A percentile compares a stretch with the other conserved stretches of the same genome.
phyloP scores from a whole-genome alignment of 352 stramenopile genomes.

The Phytophthora sansomeana region DNA sequence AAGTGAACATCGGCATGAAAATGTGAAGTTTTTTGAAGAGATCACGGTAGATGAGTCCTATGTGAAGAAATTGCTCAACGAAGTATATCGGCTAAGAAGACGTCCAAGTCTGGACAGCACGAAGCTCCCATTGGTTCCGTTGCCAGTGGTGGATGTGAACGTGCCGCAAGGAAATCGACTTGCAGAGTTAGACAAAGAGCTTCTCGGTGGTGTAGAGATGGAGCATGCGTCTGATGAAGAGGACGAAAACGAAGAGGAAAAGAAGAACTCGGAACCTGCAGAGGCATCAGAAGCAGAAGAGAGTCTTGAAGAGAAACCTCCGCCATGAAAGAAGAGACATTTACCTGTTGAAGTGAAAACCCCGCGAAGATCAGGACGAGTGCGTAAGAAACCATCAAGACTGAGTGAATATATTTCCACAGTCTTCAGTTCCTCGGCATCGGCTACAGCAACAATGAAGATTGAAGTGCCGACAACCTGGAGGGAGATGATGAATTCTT shows the following conservation, averaged over 20 bases:
- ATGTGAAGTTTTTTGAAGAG: constrained; percentile 26
- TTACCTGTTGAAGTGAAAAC: constrained; percentile 19
- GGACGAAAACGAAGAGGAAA: too few relatives aligned
- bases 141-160: constrained; percentile 15
- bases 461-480: constrained; percentile 9
- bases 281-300: constrained; percentile 9
- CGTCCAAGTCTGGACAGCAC: constrained; percentile 4
- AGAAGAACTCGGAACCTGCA: not conserved
- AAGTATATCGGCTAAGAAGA: constrained; percentile 11
- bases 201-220: not conserved
- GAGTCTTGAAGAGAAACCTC: constrained; percentile 18
- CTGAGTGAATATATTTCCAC: constrained; percentile 6
- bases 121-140: constrained; percentile 2
- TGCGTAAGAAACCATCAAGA: constrained; percentile 6
- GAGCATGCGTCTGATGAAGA: too few relatives aligned
- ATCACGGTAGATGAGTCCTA: constrained; percentile 14
- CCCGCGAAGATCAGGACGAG: not conserved
- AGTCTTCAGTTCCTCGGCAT: constrained; percentile 15
- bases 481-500: constrained; percentile 16
- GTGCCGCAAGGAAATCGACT: too few relatives aligned
- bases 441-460: constrained; percentile 6
- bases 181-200: constrained; percentile 2
- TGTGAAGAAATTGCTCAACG: constrained; percentile 20
- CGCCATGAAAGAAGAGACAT: constrained; percentile 7
- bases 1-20: constrained; percentile 12